These are phyloP conservation scores for Aspergillus funiculosus DNA, from an alignment of 495 filamentous ascomycete genomes.

Conservation along the genomic window DNA sequence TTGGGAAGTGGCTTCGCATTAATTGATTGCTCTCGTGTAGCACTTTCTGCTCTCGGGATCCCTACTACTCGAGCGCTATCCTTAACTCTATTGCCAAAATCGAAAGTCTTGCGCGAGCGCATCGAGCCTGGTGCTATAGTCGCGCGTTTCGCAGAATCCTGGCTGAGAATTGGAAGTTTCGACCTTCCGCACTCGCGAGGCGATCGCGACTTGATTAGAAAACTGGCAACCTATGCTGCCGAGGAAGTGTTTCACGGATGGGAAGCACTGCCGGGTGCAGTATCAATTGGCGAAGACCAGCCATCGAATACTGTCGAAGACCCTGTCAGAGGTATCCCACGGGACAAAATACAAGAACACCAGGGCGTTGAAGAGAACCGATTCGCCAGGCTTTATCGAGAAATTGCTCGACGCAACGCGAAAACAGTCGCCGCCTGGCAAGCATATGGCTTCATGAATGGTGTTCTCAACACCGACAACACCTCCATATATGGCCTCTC, in stretches of 20 bases:
- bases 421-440: conserved; percentile 91
- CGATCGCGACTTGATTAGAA: conserved; percentile 65
- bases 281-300: conserved; percentile 27
- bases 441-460: conserved; percentile 96
- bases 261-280: conserved; percentile 63
- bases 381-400: conserved; percentile 79
- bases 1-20: neutral
- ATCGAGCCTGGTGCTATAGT: conserved; percentile 94
- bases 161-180: conserved; percentile 92
- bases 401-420: conserved; percentile 81
- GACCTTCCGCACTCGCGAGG: conserved; percentile 78
- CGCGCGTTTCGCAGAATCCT: conserved; percentile 80
- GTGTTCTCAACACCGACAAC: conserved; percentile 94
- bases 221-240: conserved; percentile 72
- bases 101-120: conserved; percentile 68
- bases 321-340: conserved; percentile 45
- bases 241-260: conserved; percentile 84
- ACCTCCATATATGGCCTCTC: conserved; percentile 83
- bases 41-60: conserved; percentile 74
- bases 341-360: conserved; percentile 57
- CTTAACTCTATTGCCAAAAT: conserved; percentile 66
- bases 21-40: conserved; percentile 19
- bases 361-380: conserved; percentile 68
- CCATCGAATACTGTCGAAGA: conserved; percentile 37
- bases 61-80: conserved; percentile 83